Evolutionary conservation across 345 rosid species (phyloP).

Genomic region (Trapa bicornis): DNA sequence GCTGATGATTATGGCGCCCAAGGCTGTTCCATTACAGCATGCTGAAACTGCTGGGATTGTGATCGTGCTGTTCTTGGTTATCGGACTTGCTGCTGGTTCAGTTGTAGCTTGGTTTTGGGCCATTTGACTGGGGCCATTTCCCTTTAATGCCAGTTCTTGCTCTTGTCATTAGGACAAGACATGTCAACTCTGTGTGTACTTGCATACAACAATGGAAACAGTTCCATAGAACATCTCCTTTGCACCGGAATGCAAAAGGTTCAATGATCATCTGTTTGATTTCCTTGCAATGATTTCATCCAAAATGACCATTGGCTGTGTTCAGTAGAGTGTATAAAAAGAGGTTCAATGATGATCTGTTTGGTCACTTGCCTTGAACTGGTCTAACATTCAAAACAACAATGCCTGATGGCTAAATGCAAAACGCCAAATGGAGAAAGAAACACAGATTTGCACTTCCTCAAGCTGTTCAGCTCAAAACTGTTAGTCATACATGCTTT

Average conservation of each 20-base stretch:
- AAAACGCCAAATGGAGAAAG: too few species aligned
- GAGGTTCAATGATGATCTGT: background rate
- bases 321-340: too few species aligned
- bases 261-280: background rate
- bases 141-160: background rate
- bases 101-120: conserved; percentile 82
- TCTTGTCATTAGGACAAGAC: background rate
- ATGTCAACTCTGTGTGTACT: background rate
- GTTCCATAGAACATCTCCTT: too few species aligned
- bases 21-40: conserved; percentile 53
- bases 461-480: background rate
- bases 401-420: too few species aligned
- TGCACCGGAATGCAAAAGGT: background rate
- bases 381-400: too few species aligned
- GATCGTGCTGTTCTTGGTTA: conserved; percentile 56
- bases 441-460: too few species aligned
- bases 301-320: background rate
- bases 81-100: conserved; percentile 73
- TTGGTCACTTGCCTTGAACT: background rate
- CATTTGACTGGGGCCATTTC: conserved; percentile 23
- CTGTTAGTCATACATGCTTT: background rate
- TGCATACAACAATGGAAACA: too few species aligned
- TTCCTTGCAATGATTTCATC: background rate
- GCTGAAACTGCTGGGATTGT: conserved; percentile 88
- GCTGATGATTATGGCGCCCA: conserved; percentile 76